Conservation (phyloP, 2,329 filamentous ascomycete species). For the Diaporthe citrichinensis region DNA sequence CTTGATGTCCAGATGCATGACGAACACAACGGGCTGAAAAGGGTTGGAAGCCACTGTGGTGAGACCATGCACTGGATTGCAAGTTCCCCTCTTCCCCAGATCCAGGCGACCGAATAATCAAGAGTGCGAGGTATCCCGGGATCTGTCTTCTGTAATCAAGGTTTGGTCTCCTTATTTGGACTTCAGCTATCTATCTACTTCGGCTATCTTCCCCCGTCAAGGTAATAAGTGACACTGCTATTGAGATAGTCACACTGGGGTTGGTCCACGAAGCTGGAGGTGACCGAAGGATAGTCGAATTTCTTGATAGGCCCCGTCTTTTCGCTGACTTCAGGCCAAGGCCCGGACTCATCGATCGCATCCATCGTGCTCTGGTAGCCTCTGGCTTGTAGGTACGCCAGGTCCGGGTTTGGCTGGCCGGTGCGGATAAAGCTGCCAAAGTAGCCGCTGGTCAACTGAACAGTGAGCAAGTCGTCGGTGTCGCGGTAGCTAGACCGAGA, state of each 20-base stretch:
- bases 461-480: conserved; percentile 2
- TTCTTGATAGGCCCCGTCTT: conserved; percentile 1
- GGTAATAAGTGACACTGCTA: conserved; percentile 5
- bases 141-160: too few relatives aligned
- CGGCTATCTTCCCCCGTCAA: background rate
- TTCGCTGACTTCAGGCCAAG: background rate
- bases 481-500: conserved; percentile 1
- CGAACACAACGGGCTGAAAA: background rate
- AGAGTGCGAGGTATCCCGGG: background rate
- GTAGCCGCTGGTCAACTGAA: conserved; percentile 13
- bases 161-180: background rate
- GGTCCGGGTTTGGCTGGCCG: conserved; percentile 14
- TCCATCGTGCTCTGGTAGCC: conserved; percentile 1
- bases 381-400: background rate
- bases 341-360: background rate
- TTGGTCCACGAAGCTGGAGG: background rate
- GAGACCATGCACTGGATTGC: too few relatives aligned
- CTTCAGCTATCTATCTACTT: background rate
- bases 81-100: background rate
- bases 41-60: background rate
- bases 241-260: conserved; percentile 5
- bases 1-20: too few relatives aligned
- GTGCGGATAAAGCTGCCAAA: conserved; percentile 20
- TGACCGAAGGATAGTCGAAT: conserved; percentile 6
- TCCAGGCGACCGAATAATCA: background rate